phyloP scores from a whole-genome alignment of 257 asterid genomes.

The Linderniella brevidens region DNA sequence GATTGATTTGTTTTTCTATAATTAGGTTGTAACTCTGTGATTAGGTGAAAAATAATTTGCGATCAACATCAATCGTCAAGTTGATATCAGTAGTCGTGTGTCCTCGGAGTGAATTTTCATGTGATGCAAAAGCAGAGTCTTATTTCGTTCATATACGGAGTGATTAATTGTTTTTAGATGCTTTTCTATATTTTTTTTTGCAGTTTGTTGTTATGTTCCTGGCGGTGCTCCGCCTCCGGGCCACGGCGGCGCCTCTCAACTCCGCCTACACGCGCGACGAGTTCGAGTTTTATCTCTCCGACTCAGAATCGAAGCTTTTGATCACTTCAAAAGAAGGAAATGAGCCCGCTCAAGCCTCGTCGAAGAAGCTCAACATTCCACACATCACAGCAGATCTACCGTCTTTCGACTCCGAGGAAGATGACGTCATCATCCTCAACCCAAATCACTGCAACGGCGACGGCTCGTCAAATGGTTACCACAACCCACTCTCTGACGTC shows the following conservation, averaged over 20 bases:
- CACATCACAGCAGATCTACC: slow-evolving; percentile 45
- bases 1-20: too few relatives aligned
- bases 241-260: slow-evolving; percentile 92
- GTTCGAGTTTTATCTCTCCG: slow-evolving; percentile 78
- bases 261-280: slow-evolving; percentile 86
- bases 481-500: slow-evolving; percentile 15
- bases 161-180: too few relatives aligned
- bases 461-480: background rate
- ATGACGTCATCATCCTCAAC: background rate
- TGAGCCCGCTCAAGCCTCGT: slow-evolving; percentile 78
- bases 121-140: too few relatives aligned
- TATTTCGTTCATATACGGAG: too few relatives aligned
- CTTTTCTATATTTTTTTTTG: background rate
- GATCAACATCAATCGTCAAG: too few relatives aligned
- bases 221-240: slow-evolving; percentile 73
- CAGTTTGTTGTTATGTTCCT: slow-evolving; percentile 75
- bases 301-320: slow-evolving; percentile 67
- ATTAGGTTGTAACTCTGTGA: too few relatives aligned
- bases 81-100: too few relatives aligned
- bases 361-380: slow-evolving; percentile 61
- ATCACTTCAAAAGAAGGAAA: slow-evolving; percentile 70
- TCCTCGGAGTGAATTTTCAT: too few relatives aligned
- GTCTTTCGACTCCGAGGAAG: slow-evolving; percentile 24
- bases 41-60: too few relatives aligned
- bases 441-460: slow-evolving; percentile 14